Evolutionary conservation across 2,329 filamentous ascomycete genomes (phyloP).

Genomic region (Hymenotorrendiella dingleyae): DNA sequence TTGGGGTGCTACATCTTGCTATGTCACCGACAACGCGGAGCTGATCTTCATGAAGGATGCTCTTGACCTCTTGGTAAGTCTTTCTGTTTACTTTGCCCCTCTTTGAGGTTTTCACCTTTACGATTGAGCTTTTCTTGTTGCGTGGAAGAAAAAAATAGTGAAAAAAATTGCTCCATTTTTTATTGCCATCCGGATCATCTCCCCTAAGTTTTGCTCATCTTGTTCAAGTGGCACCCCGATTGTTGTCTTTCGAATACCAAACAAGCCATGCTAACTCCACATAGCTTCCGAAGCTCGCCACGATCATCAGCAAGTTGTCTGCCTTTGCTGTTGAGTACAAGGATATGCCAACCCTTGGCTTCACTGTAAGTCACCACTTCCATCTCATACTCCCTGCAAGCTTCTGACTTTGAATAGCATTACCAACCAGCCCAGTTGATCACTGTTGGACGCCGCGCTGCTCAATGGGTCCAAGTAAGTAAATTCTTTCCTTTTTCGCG

Average conservation of each 20-base stretch:
- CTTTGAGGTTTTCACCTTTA: too few species aligned
- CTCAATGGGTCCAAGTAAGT: conserved; percentile 70
- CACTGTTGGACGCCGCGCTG: conserved; percentile 38
- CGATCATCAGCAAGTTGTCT: conserved; percentile 67
- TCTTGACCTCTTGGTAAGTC: conserved; percentile 43
- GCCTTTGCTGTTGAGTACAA: conserved; percentile 69
- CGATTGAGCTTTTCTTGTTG: too few species aligned
- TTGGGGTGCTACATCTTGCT: conserved; percentile 41
- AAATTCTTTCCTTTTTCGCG: neutral
- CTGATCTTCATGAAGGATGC: conserved; percentile 71
- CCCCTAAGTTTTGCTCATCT: too few species aligned
- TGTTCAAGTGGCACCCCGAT: too few species aligned
- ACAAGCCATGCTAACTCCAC: neutral
- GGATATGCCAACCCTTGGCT: conserved; percentile 64
- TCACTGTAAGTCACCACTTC: conserved; percentile 41
- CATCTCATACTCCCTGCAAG: neutral
- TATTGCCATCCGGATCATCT: too few species aligned
- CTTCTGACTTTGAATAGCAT: conserved; percentile 38
- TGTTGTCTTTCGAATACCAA: too few species aligned
- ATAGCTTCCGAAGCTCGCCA: conserved; percentile 68
- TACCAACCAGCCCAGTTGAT: conserved; percentile 53
- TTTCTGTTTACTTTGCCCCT: too few species aligned
- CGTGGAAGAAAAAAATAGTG: too few species aligned
- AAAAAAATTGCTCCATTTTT: too few species aligned
- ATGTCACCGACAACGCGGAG: conserved; percentile 40